A percentile compares a stretch with the other conserved stretches of the same genome.
These are phyloP conservation scores for Lachnellula subtilissima DNA, from an alignment of 2,329 filamentous ascomycete species.

Conservation along the genomic window DNA sequence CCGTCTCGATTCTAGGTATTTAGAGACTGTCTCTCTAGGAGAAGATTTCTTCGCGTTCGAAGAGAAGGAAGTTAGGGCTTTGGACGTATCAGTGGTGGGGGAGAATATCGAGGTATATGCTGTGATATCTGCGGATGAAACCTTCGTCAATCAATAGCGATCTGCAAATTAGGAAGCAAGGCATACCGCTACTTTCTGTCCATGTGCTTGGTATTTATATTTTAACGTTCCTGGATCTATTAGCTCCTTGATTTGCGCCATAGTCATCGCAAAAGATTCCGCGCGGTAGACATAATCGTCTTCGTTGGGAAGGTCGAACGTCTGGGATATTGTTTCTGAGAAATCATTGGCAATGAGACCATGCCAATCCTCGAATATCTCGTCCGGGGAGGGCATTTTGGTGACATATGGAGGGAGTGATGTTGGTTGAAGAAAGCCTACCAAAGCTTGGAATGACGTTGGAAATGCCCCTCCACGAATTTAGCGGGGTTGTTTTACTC, in stretches of 20 bases:
- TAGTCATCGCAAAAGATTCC: conserved; percentile 24
- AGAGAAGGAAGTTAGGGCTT: conserved; percentile 57
- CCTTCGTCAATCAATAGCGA: conserved; percentile 19
- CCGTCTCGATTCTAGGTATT: conserved; percentile 50
- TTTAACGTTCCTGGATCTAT: conserved; percentile 14
- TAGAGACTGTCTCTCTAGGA: conserved; percentile 51
- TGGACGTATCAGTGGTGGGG: conserved; percentile 52
- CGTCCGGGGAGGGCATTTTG: conserved; percentile 17
- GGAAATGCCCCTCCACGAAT: no score
- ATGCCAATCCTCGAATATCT: conserved; percentile 22
- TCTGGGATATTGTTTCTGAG: conserved; percentile 14
- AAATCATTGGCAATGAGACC: conserved; percentile 20
- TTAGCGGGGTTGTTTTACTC: no score
- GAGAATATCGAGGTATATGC: conserved; percentile 65
- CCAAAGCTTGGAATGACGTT: no score
- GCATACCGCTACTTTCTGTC: conserved; percentile 17
- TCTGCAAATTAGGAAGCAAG: background rate
- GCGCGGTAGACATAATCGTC: conserved; percentile 25
- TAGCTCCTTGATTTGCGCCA: conserved; percentile 18
- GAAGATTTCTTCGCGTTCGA: conserved; percentile 64
- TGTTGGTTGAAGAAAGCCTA: no score
- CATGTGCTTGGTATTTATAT: conserved; percentile 24
- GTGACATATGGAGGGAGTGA: background rate
- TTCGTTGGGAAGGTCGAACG: conserved; percentile 18
- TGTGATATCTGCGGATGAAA: conserved; percentile 47